Evolutionary conservation across 495 filamentous ascomycete genomes (phyloP), one percentile per base, ranked within the genome.

Genomic region (Cryomyces minteri): DNA sequence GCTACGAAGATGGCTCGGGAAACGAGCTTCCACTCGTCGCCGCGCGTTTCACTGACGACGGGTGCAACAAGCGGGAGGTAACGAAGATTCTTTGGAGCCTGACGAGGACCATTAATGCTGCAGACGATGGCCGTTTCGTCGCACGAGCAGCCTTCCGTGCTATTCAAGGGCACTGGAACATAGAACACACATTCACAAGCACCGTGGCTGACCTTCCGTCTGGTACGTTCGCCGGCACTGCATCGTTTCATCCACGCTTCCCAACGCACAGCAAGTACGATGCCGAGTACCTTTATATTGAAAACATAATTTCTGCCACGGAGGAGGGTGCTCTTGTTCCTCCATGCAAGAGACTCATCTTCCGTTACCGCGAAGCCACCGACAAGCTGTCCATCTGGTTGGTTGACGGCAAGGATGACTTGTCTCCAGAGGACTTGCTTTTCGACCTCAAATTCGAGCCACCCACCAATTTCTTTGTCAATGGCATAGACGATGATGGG

Each of bases 141-240:
- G 62, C 76, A 0, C 59, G 60, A n/a, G 81, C 79, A 0, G 69
- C 81, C 4, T 88, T 88, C 53, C 65, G 81, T 32, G 80, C 73
- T 4, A 60, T 92, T 1, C 79, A 88, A 5, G 86, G 86, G 4
- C 56, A 62, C 14, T 94, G 86, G 86, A 66, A 54, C 6, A 64
- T 80, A 14, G 63, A 66, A 7, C 70, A 71, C 4, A 63, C 55
- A 1, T 57, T 79, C 4, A 52, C 51, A 29, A 74, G 66, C 41
- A 51, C 54, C 5, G 51, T 70, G 4, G 58, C 63, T 0, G 62
- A 62, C 18, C 71, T 70, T 43, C 76, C 78, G 0, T 74, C 68
- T 43, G 80, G 79, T 0, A 71, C 62, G 25, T 73, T 79, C 29
- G 62, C 58, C 8, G 84, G 82, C 9, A 69, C 61, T 1, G 75